A percentile compares a stretch with the other conserved stretches of the same genome.
Conservation (phyloP, 164 flowering plant genomes). For the Umbilicus rupestris region DNA sequence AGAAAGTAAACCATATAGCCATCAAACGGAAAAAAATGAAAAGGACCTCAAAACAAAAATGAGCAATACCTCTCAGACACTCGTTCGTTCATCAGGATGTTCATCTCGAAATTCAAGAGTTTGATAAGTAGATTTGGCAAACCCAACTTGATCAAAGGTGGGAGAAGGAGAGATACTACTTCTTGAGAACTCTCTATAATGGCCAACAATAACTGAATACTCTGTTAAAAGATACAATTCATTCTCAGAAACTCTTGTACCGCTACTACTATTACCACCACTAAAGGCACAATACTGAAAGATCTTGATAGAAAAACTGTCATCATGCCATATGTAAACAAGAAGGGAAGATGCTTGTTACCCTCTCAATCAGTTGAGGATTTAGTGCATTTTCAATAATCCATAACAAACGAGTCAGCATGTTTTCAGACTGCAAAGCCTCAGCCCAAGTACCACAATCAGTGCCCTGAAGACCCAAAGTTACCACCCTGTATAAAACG, state of each 20-base stretch:
- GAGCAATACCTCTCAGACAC: constrained; percentile 57
- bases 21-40: background rate
- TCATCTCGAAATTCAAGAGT: constrained; percentile 63
- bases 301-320: background rate
- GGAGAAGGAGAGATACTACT: constrained; percentile 38
- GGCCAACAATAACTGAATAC: constrained; percentile 48
- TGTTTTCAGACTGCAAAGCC: constrained; percentile 46
- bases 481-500: constrained; percentile 44
- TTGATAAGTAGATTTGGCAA: constrained; percentile 46
- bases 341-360: constrained; percentile 13
- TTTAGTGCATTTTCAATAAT: constrained; percentile 75
- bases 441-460: constrained; percentile 48
- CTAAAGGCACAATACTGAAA: background rate
- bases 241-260: constrained; percentile 11
- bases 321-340: background rate
- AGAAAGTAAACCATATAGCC: background rate
- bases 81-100: constrained; percentile 38
- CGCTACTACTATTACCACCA: background rate
- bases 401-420: constrained; percentile 65
- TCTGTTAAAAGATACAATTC: constrained; percentile 29
- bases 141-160: constrained; percentile 58
- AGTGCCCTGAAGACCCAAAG: constrained; percentile 60
- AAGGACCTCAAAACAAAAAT: background rate
- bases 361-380: constrained; percentile 71
- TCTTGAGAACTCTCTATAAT: constrained; percentile 43